Evolutionary conservation across 257 asterid species (phyloP), one percentile per base, ranked within the genome.

Genomic region (Parsonsia alboflavescens): DNA sequence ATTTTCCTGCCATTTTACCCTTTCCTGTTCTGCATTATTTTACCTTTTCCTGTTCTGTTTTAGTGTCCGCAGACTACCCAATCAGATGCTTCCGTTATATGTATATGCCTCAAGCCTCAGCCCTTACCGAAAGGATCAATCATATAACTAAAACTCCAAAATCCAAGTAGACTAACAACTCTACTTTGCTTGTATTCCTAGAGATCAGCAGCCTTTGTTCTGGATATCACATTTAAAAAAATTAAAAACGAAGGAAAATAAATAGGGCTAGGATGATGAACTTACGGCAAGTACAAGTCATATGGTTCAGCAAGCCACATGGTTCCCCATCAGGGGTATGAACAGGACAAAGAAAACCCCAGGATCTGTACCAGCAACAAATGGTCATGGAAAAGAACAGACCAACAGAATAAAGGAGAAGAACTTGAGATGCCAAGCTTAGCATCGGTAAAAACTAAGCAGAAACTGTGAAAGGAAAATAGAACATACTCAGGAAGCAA

Each of bases 301-400:
- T 84, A 83, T 92, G 99, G 77, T 95, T 95, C 80, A 95, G 88
- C 82, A 95, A 84, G 73, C 99, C 99, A 78, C 99, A 95, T 63
- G 98, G 98, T 87, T 89, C 99, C 73, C 99, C 99, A 84, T 92
- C 97, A 52, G 99, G 98, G 77, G 99, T 95, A 83, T 95, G 98
- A 82, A 95, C 99, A 84, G 98, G 99, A 79, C 99, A 95, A 16
- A 95, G 76, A 79, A 95, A 95, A 67, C 99, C 99, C 99, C 99
- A 95, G 36, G 97, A 89, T 82, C 99, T 92, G 94, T 54, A 72
- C 33, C 9, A 33, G 39, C 3, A 33, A 33, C 1, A 33, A 33
- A 33, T 33, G 39, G 39, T 33, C 39, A 33, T 33, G 39, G 77
- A 39, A 49, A 33, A 59, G n/a, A 59, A 70, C 26, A 10, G 71